A percentile compares a stretch with the other conserved stretches of the same genome.
These are phyloP conservation scores for Citeromyces nyonsensis DNA, from an alignment of 805 yeast species.

Conservation along the genomic window DNA sequence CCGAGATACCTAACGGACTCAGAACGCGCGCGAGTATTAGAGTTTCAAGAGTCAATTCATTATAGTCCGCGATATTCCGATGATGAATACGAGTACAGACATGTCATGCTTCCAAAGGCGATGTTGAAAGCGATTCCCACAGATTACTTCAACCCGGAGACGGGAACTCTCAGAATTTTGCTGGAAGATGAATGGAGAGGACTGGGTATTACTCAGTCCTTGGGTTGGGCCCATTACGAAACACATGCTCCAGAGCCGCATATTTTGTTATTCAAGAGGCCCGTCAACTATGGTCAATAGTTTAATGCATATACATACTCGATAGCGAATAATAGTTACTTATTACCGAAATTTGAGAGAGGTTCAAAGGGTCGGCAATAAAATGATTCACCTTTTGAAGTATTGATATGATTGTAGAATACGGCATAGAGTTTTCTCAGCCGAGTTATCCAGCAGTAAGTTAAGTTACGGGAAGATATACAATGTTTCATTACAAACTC, in stretches of 20 bases:
- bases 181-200: constrained; percentile 98
- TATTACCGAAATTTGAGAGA: too few species aligned
- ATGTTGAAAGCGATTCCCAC: constrained; percentile 89
- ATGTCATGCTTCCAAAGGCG: constrained; percentile 91
- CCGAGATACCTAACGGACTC: constrained; percentile 59
- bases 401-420: too few species aligned
- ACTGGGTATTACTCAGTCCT: constrained; percentile 88
- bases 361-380: too few species aligned
- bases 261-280: constrained; percentile 72
- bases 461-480: too few species aligned
- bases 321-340: background rate
- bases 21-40: constrained; percentile 77
- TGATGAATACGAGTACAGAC: constrained; percentile 86
- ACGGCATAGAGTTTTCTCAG: too few species aligned
- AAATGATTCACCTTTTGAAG: too few species aligned
- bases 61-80: constrained; percentile 90
- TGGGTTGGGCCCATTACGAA: constrained; percentile 97
- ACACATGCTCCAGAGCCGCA: constrained; percentile 99
- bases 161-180: constrained; percentile 83
- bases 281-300: constrained; percentile 34
- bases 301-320: background rate
- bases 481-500: too few species aligned
- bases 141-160: constrained; percentile 85
- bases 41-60: constrained; percentile 87
- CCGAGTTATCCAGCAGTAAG: too few species aligned